Evolutionary conservation across 495 filamentous ascomycete species (phyloP).

Genomic region (Lasiosphaeria ovina): DNA sequence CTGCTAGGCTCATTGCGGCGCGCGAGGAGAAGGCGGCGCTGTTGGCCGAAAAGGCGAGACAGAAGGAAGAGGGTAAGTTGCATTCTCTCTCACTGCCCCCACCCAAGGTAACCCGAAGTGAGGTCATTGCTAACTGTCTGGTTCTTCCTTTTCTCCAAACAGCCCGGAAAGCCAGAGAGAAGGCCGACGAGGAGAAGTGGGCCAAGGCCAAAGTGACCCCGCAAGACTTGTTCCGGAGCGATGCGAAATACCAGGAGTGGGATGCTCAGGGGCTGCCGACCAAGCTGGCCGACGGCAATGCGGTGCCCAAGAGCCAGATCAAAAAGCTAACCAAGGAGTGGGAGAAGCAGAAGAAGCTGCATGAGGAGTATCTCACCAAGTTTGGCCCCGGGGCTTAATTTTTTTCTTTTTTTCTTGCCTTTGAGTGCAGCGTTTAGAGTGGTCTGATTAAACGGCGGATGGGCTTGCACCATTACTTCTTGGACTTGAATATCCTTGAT

Average conservation of each 20-base stretch:
- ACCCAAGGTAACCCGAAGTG: conserved; percentile 21
- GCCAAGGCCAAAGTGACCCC: conserved; percentile 72
- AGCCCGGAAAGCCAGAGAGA: conserved; percentile 52
- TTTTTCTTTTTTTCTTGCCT: not conserved
- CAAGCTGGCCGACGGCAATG: conserved; percentile 69
- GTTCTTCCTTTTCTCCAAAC: not conserved
- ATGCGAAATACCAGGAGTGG: conserved; percentile 74
- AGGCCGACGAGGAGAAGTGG: conserved; percentile 50
- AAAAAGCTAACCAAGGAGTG: conserved; percentile 93
- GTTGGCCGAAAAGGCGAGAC: conserved; percentile 51
- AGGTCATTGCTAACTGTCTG: not conserved
- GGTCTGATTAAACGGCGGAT: too few relatives aligned
- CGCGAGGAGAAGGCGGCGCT: conserved; percentile 65
- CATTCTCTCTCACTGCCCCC: not conserved
- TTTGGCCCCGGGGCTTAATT: conserved; percentile 14
- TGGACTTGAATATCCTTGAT: too few relatives aligned
- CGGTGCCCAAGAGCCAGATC: conserved; percentile 71
- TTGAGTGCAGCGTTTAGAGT: not conserved
- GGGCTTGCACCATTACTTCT: too few relatives aligned
- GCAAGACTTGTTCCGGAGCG: conserved; percentile 68
- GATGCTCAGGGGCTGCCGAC: conserved; percentile 83
- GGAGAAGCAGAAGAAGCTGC: conserved; percentile 86
- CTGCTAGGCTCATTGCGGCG: conserved; percentile 66
- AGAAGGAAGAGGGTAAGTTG: conserved; percentile 58
- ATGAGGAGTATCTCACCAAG: conserved; percentile 55